Evolutionary conservation across 108 stramenopile genomes (phyloP).

Genomic region (Stephanodiscus minutulus): DNA sequence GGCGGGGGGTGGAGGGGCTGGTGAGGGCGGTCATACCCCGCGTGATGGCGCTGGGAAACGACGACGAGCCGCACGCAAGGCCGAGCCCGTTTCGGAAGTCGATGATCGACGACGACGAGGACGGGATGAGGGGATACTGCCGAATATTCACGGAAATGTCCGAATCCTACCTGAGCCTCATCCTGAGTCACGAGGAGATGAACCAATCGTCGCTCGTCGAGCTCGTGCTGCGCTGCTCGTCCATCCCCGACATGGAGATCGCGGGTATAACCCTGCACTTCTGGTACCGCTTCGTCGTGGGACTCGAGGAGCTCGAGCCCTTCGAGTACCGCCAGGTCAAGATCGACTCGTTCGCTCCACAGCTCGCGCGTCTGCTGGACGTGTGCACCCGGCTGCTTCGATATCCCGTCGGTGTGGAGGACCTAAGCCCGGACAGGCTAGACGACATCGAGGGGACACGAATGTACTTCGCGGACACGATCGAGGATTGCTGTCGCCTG

Average conservation of each 20-base stretch:
- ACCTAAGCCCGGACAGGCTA: conserved; percentile 62
- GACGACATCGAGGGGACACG: conserved; percentile 81
- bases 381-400: conserved; percentile 62
- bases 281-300: conserved; percentile 90
- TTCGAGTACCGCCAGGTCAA: conserved; percentile 81
- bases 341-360: conserved; percentile 70
- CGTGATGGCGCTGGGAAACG: conserved; percentile 56
- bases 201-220: conserved; percentile 70
- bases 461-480: conserved; percentile 78
- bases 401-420: conserved; percentile 72
- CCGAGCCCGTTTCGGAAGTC: conserved; percentile 35
- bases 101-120: conserved; percentile 74
- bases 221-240: conserved; percentile 75
- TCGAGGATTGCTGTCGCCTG: conserved; percentile 89
- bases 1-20: conserved; percentile 55
- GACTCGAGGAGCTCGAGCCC: conserved; percentile 76
- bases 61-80: background rate
- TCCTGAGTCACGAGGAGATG: conserved; percentile 59
- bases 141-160: conserved; percentile 94
- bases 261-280: conserved; percentile 89
- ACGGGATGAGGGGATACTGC: conserved; percentile 84
- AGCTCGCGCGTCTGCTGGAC: conserved; percentile 64
- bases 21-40: conserved; percentile 75
- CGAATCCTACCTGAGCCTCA: conserved; percentile 90
- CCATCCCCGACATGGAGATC: conserved; percentile 74